These are phyloP conservation scores for Xylaria sp. DNA, from an alignment of 2,329 filamentous ascomycete genomes.

Conservation along the genomic window DNA sequence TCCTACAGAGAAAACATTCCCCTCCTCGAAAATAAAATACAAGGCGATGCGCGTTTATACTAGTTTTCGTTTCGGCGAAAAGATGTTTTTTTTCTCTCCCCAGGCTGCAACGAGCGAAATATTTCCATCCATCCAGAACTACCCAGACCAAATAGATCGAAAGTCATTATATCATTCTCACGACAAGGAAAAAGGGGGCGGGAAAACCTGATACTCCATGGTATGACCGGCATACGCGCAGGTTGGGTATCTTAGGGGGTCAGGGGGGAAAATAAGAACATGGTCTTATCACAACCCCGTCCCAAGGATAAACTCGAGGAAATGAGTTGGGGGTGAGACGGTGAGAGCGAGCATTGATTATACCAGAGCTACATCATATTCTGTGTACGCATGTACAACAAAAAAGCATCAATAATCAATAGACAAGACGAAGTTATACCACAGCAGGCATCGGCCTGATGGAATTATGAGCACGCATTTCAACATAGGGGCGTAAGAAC, in stretches of 20 bases:
- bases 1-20: not conserved
- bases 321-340: not conserved
- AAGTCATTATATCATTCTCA: not conserved
- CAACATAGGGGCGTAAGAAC: not conserved
- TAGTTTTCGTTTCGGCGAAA: not conserved
- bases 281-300: slow-evolving; percentile 5
- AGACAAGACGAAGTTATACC: slow-evolving; percentile 15
- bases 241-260: not conserved
- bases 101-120: not conserved
- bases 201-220: not conserved
- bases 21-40: not conserved
- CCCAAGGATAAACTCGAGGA: slow-evolving; percentile 9
- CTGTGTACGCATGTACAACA: slow-evolving; percentile 20
- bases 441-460: slow-evolving; percentile 7
- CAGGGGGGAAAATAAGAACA: not conserved
- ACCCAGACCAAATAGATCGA: slow-evolving; percentile 3
- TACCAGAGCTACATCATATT: slow-evolving; percentile 10
- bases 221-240: not conserved
- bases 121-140: not conserved
- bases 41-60: slow-evolving; percentile 2
- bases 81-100: not conserved
- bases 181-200: not conserved
- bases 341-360: slow-evolving; percentile 10
- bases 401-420: slow-evolving; percentile 16
- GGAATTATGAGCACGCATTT: not conserved